Percentiles rank a stretch among this genome's conserved stretches.
These are phyloP conservation scores for Fusarium sp. DNA, from an alignment of 2,329 filamentous ascomycete species.

Conservation along the genomic window DNA sequence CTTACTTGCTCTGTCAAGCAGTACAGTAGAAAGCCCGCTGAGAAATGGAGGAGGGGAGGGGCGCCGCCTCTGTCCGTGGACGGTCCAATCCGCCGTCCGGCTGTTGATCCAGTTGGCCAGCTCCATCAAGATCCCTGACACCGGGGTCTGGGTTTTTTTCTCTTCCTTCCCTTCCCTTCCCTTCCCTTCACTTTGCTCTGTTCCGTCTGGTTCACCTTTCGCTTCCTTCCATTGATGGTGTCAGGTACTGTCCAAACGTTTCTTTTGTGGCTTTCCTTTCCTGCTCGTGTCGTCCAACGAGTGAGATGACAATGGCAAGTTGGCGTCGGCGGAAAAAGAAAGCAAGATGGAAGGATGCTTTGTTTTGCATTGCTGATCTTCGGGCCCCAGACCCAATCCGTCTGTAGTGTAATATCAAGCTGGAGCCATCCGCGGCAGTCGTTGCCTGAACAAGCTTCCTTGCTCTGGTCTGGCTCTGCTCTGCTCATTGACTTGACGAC, in stretches of 20 bases:
- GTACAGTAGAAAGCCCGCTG: not conserved
- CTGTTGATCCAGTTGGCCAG: conserved; percentile 58
- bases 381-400: conserved; percentile 24
- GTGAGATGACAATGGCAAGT: conserved; percentile 9
- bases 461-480: not conserved
- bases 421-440: conserved; percentile 18
- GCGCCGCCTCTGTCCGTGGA: conserved; percentile 24
- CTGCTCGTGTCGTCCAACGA: not conserved
- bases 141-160: not conserved
- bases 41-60: conserved; percentile 17
- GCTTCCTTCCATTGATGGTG: conserved; percentile 9
- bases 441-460: conserved; percentile 12
- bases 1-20: not conserved
- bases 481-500: conserved; percentile 1
- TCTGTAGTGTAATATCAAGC: conserved; percentile 8
- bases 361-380: conserved; percentile 19
- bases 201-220: conserved; percentile 3
- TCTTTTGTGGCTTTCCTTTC: conserved; percentile 16
- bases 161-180: too few species aligned
- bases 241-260: conserved; percentile 1
- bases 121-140: conserved; percentile 42
- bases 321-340: conserved; percentile 14
- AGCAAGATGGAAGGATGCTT: conserved; percentile 13
- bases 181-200: not conserved
- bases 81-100: conserved; percentile 53